phyloP scores from a whole-genome alignment of 305 asterid species.

The Fraxinus baroniana region DNA sequence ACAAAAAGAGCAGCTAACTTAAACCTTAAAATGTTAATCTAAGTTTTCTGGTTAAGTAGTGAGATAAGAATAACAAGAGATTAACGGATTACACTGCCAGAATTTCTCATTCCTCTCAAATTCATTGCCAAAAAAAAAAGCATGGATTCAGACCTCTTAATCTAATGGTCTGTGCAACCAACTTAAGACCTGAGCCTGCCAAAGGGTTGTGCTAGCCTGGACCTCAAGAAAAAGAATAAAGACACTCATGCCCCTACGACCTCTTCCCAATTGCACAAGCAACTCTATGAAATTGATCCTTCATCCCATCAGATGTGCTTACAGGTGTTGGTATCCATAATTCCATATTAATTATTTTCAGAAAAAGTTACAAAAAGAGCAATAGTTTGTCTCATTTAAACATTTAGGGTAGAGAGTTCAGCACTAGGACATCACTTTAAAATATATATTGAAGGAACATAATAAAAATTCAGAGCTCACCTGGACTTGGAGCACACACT shows the following conservation, averaged over 20 bases:
- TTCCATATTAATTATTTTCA: background rate
- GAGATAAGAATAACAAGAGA: background rate
- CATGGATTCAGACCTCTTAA: background rate
- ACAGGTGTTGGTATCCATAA: background rate
- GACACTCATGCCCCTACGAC: background rate
- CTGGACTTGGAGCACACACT: slow-evolving; percentile 62
- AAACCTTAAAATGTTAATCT: background rate
- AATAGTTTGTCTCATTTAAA: slow-evolving; percentile 26
- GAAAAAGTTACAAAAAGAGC: slow-evolving; percentile 5
- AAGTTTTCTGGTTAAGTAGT: background rate
- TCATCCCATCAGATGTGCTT: background rate
- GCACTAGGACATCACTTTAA: slow-evolving; percentile 21
- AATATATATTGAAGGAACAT: slow-evolving; percentile 6
- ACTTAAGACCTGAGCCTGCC: background rate
- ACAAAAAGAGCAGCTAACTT: background rate
- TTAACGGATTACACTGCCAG: too few species aligned
- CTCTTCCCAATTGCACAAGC: background rate
- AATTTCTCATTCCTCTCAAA: background rate
- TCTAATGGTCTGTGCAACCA: background rate
- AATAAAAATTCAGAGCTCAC: slow-evolving; percentile 32
- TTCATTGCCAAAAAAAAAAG: too few species aligned
- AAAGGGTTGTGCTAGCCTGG: background rate
- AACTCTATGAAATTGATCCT: background rate
- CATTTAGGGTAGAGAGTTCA: slow-evolving; percentile 12
- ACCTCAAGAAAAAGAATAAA: background rate